Conservation (phyloP, 2,329 filamentous ascomycete genomes). For the Aspergillus pseudoterreus region DNA sequence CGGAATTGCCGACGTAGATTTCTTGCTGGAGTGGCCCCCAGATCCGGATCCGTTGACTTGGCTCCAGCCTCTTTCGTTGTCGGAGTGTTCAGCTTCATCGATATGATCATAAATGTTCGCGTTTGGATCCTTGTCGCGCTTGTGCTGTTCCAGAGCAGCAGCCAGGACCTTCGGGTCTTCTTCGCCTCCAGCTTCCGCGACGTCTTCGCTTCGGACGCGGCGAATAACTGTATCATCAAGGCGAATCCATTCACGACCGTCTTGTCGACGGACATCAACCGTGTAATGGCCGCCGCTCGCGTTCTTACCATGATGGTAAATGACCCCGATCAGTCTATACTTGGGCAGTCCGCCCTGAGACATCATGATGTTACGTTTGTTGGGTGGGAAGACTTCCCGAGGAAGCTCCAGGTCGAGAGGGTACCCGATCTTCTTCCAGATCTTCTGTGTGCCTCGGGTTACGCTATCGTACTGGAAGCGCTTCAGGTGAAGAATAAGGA, state of each 20-base stretch:
- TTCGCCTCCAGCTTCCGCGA: slow-evolving; percentile 78
- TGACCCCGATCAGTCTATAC: slow-evolving; percentile 82
- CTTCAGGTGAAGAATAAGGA: slow-evolving; percentile 92
- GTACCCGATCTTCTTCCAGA: slow-evolving; percentile 97
- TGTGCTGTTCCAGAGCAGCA: slow-evolving; percentile 63
- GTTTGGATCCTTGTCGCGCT: slow-evolving; percentile 46
- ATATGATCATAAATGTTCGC: slow-evolving; percentile 73
- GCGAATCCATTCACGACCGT: slow-evolving; percentile 92
- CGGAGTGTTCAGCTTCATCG: slow-evolving; percentile 61
- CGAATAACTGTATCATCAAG: slow-evolving; percentile 91
- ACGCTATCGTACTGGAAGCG: slow-evolving; percentile 92
- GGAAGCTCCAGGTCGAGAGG: slow-evolving; percentile 92
- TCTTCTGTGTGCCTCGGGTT: slow-evolving; percentile 82
- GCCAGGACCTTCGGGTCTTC: slow-evolving; percentile 70
- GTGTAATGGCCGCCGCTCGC: slow-evolving; percentile 96
- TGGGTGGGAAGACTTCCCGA: slow-evolving; percentile 77
- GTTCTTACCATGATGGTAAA: slow-evolving; percentile 97
- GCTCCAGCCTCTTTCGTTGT: slow-evolving; percentile 68
- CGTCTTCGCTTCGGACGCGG: slow-evolving; percentile 80
- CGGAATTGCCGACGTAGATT: slow-evolving; percentile 62
- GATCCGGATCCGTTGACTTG: slow-evolving; percentile 66
- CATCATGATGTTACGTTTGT: slow-evolving; percentile 64
- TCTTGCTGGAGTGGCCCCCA: slow-evolving; percentile 54
- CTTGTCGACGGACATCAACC: slow-evolving; percentile 91
- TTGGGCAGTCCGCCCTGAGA: slow-evolving; percentile 69